Evolutionary conservation across 495 filamentous ascomycete species (phyloP), one percentile per base, ranked within the genome.

Genomic region (Hypoxylon subgilvum): DNA sequence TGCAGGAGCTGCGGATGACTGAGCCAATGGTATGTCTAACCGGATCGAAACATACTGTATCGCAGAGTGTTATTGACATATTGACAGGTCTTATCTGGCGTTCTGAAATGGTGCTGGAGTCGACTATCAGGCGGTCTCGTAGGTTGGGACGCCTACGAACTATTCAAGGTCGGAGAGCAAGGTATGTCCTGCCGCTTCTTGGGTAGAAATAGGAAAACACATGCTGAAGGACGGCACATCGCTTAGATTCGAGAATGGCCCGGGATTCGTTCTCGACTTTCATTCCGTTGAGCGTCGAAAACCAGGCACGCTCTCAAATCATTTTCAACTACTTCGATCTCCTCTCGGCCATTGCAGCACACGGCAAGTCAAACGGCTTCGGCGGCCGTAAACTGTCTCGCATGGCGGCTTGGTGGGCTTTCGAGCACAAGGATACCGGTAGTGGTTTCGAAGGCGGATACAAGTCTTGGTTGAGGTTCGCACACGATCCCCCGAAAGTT

Each of bases 61-160:
- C 30, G 13, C 25, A 19, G 38, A n/a, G 17, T 4, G 12, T 42
- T 32, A 45, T 48, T 64, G 63, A 71, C 46, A 51, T 48, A 6
- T 30, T 23, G 40, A 28, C 64, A 96, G 92, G 92, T 96, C 48
- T 79, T 98, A 38, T 91, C 90, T 61, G 92, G 92, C 67, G 91
- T 97, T 23, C 76, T 97, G 61, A 98, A 97, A 79, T 98, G 94
- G 94, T 97, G 94, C 72, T 98, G 94, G 94, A 92, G 90, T 72
- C 83, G 94, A 79, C 77, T 98, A 30, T 84, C 88, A 30, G 92
- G 93, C 42, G 94, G 94, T 64, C 86, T 98, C 9, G 92, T 98
- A 40, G 90, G 90, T 44, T 97, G 95, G 95, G 91, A 96, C 58
- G 91, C 90, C 19, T 98, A 98, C 67, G 92, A 97, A 60, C 77